Base-by-base conservation (phyloP, 805 yeast genomes). In the Myxozyma lipomycoides region DNA sequence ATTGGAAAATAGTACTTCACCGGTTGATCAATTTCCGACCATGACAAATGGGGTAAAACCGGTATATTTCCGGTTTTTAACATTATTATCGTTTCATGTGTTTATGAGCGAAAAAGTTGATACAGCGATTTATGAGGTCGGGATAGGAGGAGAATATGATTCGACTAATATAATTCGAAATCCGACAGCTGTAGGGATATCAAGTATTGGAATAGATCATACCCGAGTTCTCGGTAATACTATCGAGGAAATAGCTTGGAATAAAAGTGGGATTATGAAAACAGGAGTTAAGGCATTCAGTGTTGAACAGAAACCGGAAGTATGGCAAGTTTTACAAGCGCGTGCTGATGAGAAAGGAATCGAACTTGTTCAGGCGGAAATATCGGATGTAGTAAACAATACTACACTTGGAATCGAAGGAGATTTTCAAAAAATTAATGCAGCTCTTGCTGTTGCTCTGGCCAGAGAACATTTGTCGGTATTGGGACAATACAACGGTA, bases 121-220 rank as follows among this genome's bases (percentile, higher is more conserved):
- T 64, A 79, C 96, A 32, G 97, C 98, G 10, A 83, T 93, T 35
- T 89, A 86, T 64, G 99, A 93, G 67, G 99, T 95, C 26, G 99
- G 99, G 21, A 95, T 93, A 43, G 99, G 99, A 25, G 99, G 99
- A 4, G 95, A 86, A 64, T 88, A 81, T 63, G 99, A 93, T 67
- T 87, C 96, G n/a, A 93, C 99, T 10, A 93, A 93, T 65, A 78
- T 93, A 1, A 78, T 93, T 43, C 80, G 75, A 39, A 70, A 74
- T 39, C 98, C 98, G 18, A 78, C 86, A 0, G 90, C 82, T 1
- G 83, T 95, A 42, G 98, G 95, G 35, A 83, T 93, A 17, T 72
- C 93, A 1, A 77, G 91, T 4, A 70, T 93, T 53, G 98, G 98
- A 0, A 84, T 93, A 40, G 99, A 93, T 67, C 99, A 93, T 67